A percentile compares a stretch with the other conserved stretches of the same genome.
Evolutionary conservation across 2,329 filamentous ascomycete species (phyloP).

Genomic region (Trichoderma sp.): DNA sequence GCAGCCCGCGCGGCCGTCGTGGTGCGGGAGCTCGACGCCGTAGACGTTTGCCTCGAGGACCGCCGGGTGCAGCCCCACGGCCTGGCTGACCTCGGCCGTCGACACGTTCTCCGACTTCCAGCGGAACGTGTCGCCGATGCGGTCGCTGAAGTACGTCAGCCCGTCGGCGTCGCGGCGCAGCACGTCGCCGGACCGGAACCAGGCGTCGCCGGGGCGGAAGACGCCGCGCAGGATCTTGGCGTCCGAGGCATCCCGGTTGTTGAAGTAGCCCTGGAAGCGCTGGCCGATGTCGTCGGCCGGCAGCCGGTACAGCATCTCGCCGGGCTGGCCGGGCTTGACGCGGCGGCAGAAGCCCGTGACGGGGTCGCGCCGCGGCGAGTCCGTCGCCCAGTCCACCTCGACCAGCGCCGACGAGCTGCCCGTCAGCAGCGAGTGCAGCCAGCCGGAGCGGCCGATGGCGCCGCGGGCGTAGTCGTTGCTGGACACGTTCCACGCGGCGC

Average conservation of each 20-base stretch:
- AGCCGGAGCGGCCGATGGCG: slow-evolving; percentile 74
- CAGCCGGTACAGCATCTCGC: slow-evolving; percentile 75
- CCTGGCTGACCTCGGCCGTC: slow-evolving; percentile 78
- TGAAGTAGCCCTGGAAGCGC: slow-evolving; percentile 81
- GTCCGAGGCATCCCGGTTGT: slow-evolving; percentile 69
- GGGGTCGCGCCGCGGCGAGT: slow-evolving; percentile 67
- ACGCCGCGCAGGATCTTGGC: slow-evolving; percentile 76
- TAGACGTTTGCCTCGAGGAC: slow-evolving; percentile 85
- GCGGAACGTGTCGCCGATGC: slow-evolving; percentile 75
- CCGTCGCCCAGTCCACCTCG: slow-evolving; percentile 70
- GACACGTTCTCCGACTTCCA: slow-evolving; percentile 86
- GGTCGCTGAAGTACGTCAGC: slow-evolving; percentile 77
- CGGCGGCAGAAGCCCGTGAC: slow-evolving; percentile 68
- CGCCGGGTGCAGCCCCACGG: slow-evolving; percentile 65
- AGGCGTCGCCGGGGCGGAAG: slow-evolving; percentile 74
- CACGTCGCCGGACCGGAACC: slow-evolving; percentile 83
- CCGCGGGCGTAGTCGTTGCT: slow-evolving; percentile 74
- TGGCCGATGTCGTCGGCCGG: slow-evolving; percentile 64
- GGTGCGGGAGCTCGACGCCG: slow-evolving; percentile 74
- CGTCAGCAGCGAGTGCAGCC: slow-evolving; percentile 59
- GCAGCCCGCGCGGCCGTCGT: slow-evolving; percentile 83
- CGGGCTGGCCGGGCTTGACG: slow-evolving; percentile 62
- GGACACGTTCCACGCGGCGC: slow-evolving; percentile 71
- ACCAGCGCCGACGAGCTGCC: slow-evolving; percentile 60
- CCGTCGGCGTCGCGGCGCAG: slow-evolving; percentile 72